Conservation (phyloP, 2,329 filamentous ascomycete species). For the Ceratocystis colombiana region DNA sequence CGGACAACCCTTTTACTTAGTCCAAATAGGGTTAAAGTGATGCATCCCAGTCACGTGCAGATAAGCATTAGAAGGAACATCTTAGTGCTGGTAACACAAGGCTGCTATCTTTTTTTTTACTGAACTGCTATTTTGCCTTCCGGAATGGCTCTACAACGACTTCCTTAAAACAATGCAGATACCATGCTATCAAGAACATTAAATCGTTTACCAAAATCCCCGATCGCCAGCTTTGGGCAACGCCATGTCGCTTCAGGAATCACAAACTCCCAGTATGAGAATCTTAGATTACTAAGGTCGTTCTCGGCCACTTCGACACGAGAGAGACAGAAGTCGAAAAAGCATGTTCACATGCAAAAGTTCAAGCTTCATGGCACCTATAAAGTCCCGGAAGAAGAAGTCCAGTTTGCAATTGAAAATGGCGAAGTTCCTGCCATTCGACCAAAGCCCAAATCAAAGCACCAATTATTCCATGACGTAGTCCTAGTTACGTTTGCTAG, state of each 20-base stretch:
- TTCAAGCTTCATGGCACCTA: conserved; percentile 19
- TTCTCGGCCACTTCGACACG: conserved; percentile 14
- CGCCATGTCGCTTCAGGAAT: neutral
- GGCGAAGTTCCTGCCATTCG: conserved; percentile 20
- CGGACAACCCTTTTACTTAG: neutral
- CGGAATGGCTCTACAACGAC: neutral
- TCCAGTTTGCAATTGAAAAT: conserved; percentile 18
- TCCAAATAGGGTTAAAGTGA: conserved; percentile 8
- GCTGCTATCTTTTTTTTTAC: conserved; percentile 12
- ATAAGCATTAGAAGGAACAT: conserved; percentile 37
- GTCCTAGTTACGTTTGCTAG: conserved; percentile 23
- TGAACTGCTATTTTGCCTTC: neutral
- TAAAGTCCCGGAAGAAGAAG: conserved; percentile 7
- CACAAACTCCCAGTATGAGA: neutral
- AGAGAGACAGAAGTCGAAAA: conserved; percentile 5
- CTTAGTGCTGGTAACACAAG: conserved; percentile 14
- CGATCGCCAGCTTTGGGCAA: neutral
- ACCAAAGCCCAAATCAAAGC: conserved; percentile 19
- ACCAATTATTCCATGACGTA: conserved; percentile 25
- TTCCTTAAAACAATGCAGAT: neutral
- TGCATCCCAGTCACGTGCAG: conserved; percentile 3
- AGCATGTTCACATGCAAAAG: conserved; percentile 9
- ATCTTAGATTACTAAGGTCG: neutral
- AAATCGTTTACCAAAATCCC: conserved; percentile 12
- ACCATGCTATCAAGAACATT: conserved; percentile 19